A percentile compares a stretch with the other conserved stretches of the same genome.
Evolutionary conservation across 1,284 basidiomycete genomes (phyloP).

Genomic region (Tausonia pullulans): DNA sequence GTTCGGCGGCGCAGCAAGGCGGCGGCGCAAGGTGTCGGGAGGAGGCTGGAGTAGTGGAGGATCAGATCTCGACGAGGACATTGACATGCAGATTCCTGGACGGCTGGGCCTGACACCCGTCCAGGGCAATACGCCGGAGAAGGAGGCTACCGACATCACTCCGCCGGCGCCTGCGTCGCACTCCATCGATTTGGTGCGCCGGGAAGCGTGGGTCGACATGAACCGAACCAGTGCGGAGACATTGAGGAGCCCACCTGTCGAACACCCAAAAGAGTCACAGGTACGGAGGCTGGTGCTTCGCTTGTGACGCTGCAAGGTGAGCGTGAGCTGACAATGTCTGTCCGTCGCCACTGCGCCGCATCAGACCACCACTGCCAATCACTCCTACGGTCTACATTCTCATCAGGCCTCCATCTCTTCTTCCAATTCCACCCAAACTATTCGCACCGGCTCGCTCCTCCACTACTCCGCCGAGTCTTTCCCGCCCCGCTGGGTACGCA

Average conservation of each 20-base stretch:
- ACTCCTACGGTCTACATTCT: background rate
- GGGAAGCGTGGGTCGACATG: background rate
- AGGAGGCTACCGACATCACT: background rate
- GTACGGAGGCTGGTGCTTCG: background rate
- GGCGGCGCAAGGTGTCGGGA: background rate
- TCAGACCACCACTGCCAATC: background rate
- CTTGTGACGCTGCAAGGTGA: background rate
- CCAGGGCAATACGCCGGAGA: background rate
- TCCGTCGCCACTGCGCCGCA: background rate
- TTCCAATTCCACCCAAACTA: background rate
- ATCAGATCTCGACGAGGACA: background rate
- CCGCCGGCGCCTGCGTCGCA: too few relatives aligned
- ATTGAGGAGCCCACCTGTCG: background rate
- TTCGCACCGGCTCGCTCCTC: constrained; percentile 11
- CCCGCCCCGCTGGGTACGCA: constrained; percentile 14
- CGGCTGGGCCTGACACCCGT: background rate
- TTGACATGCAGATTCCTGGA: background rate
- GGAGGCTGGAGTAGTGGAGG: background rate
- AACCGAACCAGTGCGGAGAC: background rate
- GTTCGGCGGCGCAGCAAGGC: background rate
- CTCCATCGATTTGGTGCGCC: too few relatives aligned
- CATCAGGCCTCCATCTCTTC: background rate
- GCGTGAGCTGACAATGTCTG: background rate
- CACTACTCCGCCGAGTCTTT: constrained; percentile 2
- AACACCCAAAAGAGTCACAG: background rate